phyloP scores from a whole-genome alignment of 2,329 filamentous ascomycete genomes.

The Lizonia empirigonia region DNA sequence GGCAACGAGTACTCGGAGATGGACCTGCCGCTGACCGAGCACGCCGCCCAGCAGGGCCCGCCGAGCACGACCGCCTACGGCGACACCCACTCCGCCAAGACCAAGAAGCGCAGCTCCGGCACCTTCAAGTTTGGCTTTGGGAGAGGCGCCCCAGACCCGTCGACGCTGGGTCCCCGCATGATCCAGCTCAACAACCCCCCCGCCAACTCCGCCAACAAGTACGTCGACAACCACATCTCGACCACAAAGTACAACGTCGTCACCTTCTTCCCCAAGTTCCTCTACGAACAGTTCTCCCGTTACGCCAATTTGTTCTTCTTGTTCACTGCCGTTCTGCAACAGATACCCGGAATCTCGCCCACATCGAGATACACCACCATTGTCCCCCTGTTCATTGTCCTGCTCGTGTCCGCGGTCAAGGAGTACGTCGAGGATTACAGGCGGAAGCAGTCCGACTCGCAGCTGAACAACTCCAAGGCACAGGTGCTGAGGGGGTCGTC shows the following conservation, averaged over 20 bases:
- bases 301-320: constrained; percentile 99
- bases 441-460: constrained; percentile 82
- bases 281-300: constrained; percentile 98
- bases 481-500: constrained; percentile 79
- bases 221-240: constrained; percentile 94
- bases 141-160: constrained; percentile 81
- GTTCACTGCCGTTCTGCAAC: constrained; percentile 92
- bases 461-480: constrained; percentile 86
- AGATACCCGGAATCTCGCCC: constrained; percentile 92
- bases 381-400: constrained; percentile 85
- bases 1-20: constrained; percentile 90
- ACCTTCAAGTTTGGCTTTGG: constrained; percentile 94
- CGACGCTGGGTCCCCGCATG: constrained; percentile 86
- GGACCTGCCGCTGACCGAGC: constrained; percentile 92
- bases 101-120: constrained; percentile 55
- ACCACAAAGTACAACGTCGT: constrained; percentile 96
- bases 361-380: constrained; percentile 97
- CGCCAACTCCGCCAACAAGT: constrained; percentile 87
- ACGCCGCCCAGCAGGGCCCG: constrained; percentile 57
- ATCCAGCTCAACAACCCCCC: constrained; percentile 97
- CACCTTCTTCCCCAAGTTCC: constrained; percentile 94
- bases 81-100: constrained; percentile 32
- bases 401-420: constrained; percentile 94
- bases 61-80: constrained; percentile 50
- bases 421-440: constrained; percentile 94